A percentile compares a stretch with the other conserved stretches of the same genome.
Conservation (phyloP, 257 asterid species). For the Coffea canephora region DNA sequence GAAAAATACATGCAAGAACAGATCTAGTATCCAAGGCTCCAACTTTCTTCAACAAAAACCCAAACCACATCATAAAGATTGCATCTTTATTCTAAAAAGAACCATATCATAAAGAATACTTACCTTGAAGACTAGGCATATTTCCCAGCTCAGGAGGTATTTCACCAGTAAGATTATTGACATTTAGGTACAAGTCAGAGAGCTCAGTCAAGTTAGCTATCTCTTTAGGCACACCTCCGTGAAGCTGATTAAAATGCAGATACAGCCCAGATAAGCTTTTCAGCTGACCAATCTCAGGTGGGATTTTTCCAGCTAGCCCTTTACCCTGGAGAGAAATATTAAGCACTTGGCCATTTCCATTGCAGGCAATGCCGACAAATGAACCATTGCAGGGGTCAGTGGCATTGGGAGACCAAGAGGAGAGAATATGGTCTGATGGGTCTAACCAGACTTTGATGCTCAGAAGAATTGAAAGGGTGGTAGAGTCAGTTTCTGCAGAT, state of each 20-base stretch:
- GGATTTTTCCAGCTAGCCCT: conserved; percentile 74
- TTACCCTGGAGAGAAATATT: conserved; percentile 89
- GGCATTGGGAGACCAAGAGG: conserved; percentile 70
- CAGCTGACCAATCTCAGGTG: conserved; percentile 83
- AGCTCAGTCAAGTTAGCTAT: conserved; percentile 66
- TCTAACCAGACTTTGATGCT: conserved; percentile 71
- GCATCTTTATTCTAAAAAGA: neutral
- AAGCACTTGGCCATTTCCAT: conserved; percentile 66
- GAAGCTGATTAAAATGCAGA: conserved; percentile 87
- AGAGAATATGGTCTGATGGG: conserved; percentile 58
- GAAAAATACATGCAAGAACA: conserved; percentile 12
- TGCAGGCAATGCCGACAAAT: conserved; percentile 82
- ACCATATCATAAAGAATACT: conserved; percentile 4
- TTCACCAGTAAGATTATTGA: conserved; percentile 75
- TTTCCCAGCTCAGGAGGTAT: conserved; percentile 72
- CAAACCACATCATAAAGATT: conserved; percentile 4
- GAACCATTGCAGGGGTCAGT: conserved; percentile 63
- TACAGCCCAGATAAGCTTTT: conserved; percentile 78
- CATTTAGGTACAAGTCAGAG: conserved; percentile 86
- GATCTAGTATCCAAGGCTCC: conserved; percentile 28
- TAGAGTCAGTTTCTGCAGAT: conserved; percentile 7
- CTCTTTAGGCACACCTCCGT: conserved; percentile 79
- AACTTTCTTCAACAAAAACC: conserved; percentile 3
- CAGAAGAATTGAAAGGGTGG: conserved; percentile 53
- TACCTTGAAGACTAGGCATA: conserved; percentile 78